Conservation (phyloP, 73 alveolate species). For the Uronychia binucleata region DNA sequence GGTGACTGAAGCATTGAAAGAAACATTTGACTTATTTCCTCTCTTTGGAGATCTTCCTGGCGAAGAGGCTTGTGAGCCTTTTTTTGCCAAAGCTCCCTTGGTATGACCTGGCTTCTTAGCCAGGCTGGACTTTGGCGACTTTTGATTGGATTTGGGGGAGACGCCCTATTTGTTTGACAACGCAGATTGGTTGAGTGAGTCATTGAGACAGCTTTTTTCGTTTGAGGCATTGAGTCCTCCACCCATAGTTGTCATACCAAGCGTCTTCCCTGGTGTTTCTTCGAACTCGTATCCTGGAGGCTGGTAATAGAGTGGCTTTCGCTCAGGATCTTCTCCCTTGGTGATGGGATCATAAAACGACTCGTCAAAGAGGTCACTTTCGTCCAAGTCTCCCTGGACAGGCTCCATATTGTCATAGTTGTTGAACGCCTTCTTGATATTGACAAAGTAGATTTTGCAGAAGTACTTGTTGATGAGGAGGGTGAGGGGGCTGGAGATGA, state of each 20-base stretch:
- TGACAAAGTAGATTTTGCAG: slow-evolving; percentile 10
- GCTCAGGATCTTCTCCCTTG: slow-evolving; percentile 14
- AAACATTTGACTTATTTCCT: slow-evolving; percentile 15
- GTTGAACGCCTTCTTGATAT: slow-evolving; percentile 42
- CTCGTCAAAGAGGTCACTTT: slow-evolving; percentile 3
- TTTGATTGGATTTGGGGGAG: neutral
- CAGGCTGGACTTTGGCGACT: neutral
- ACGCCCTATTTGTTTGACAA: neutral
- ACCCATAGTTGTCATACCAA: neutral
- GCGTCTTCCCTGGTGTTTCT: neutral
- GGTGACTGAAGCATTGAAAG: slow-evolving; percentile 13
- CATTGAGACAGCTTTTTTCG: neutral
- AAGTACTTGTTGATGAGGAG: slow-evolving; percentile 15
- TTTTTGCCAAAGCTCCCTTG: neutral
- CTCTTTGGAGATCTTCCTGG: neutral
- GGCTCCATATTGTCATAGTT: slow-evolving; percentile 5
- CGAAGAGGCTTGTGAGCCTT: neutral
- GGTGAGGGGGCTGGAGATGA: slow-evolving; percentile 6
- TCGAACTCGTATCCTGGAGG: neutral
- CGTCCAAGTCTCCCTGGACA: neutral
- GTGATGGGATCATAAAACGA: slow-evolving; percentile 18
- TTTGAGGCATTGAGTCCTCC: neutral
- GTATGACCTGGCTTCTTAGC: neutral
- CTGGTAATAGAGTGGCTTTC: neutral
- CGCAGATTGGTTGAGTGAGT: neutral